Base-by-base conservation (phyloP, 805 yeast species). In the Candida pseudoglaebosa region DNA sequence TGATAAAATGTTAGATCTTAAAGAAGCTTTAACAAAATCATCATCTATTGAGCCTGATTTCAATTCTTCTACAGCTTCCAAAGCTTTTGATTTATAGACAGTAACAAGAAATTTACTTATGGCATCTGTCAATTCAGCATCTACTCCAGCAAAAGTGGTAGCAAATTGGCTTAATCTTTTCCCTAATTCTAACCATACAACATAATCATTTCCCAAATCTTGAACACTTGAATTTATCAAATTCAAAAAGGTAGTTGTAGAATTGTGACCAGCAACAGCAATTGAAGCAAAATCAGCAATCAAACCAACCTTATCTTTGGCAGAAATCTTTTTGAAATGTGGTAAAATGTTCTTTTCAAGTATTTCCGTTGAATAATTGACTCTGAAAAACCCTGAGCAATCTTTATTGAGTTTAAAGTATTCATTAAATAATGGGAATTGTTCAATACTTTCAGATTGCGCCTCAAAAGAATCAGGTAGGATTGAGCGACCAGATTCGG, bases 131-230 rank as follows among this genome's bases (percentile, higher is more conserved):
- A 65, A 45, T 14, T 51, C 45, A 16, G 51, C 56, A 29, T 49
- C 47, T 14, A 38, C 46, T 6, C 45, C 48, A 0, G 57, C 44
- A 42, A 65, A 71, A 49, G 71, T 74, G 2, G 64, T 53, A 24
- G 56, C 46, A 19, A 76, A 52, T 17, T 53, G 48, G 14, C 50
- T 51, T 29, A 79, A 51, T 15, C 75, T 55, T 22, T 63, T 60
- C 17, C 70, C 55, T 31, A 79, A 61, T 50, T 77, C 80, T 17
- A 61, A 55, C 86, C 87, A 80, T 33, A 77, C 79, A 34, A 71
- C 67, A 45, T 61, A 68, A 28, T 67, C 66, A 4, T 55, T 50
- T 42, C 66, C 71, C 24, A 62, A 40, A 34, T 54, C 50, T 13
- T 62, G 55, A 14, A 62, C 54, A 9, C 57, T 41, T 5, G 58